Conservation (phyloP, 805 yeast genomes). For the Suhomyces canberraensis region DNA sequence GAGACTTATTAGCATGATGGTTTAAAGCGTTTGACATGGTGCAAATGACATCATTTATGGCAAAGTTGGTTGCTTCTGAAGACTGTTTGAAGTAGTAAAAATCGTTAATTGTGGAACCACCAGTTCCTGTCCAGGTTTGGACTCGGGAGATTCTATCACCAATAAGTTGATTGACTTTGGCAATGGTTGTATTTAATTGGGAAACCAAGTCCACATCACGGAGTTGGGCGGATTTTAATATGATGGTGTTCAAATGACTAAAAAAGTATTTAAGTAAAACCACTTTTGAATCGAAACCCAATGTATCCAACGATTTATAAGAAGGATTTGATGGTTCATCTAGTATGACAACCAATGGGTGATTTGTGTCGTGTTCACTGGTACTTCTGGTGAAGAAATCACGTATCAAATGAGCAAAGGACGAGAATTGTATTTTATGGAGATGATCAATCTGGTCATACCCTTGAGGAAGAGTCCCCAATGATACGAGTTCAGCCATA, state of each 20-base stretch:
- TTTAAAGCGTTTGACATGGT: conserved; percentile 35
- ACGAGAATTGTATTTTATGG: neutral
- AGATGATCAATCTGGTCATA: neutral
- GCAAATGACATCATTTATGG: conserved; percentile 15
- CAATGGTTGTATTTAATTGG: conserved; percentile 19
- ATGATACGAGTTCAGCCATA: conserved; percentile 19
- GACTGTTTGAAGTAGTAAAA: conserved; percentile 6
- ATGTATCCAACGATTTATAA: conserved; percentile 18
- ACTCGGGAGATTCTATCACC: conserved; percentile 35
- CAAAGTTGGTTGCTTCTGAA: neutral
- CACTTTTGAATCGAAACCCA: conserved; percentile 25
- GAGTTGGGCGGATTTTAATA: conserved; percentile 13
- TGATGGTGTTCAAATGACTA: conserved; percentile 34
- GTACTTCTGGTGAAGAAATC: conserved; percentile 30
- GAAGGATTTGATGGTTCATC: conserved; percentile 5
- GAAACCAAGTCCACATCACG: conserved; percentile 8
- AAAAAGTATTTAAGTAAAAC: conserved; percentile 35
- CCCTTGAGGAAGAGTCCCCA: conserved; percentile 2
- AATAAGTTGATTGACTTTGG: conserved; percentile 21
- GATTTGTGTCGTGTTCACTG: conserved; percentile 31
- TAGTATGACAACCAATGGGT: conserved; percentile 29
- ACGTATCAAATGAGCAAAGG: conserved; percentile 17
- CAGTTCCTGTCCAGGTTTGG: conserved; percentile 44
- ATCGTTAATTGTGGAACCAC: conserved; percentile 19
- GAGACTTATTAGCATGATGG: conserved; percentile 24